phyloP scores from a whole-genome alignment of 2,329 filamentous ascomycete species.

The Botrytis porri region DNA sequence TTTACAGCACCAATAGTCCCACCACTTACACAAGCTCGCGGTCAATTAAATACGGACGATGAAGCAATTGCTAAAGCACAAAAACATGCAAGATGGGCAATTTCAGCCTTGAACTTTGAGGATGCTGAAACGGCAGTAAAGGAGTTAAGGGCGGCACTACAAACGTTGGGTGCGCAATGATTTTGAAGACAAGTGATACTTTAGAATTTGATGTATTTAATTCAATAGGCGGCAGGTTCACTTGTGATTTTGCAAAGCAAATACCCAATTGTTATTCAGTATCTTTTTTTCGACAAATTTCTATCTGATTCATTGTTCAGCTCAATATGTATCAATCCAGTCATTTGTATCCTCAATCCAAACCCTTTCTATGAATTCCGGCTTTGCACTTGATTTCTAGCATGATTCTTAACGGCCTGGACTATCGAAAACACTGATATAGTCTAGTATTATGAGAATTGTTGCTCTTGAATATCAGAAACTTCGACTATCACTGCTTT shows the following conservation, averaged over 20 bases:
- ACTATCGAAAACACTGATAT: neutral
- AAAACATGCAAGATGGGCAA: slow-evolving; percentile 96
- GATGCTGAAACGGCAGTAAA: slow-evolving; percentile 87
- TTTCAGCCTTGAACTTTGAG: slow-evolving; percentile 94
- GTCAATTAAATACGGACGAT: slow-evolving; percentile 60
- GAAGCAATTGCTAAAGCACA: slow-evolving; percentile 73
- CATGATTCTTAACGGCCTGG: neutral
- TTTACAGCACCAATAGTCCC: slow-evolving; percentile 23
- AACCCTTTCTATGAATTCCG: neutral
- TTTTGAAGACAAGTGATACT: neutral
- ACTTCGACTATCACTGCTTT: neutral
- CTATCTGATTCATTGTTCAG: neutral
- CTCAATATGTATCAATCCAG: neutral
- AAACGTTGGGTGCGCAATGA: slow-evolving; percentile 36
- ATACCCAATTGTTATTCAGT: slow-evolving; percentile 1
- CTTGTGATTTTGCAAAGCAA: neutral
- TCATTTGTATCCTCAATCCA: neutral
- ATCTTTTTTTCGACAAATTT: neutral
- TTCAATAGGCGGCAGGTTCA: neutral
- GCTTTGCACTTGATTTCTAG: neutral
- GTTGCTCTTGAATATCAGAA: neutral
- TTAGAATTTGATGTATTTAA: neutral
- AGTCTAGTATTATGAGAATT: neutral
- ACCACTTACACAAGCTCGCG: slow-evolving; percentile 24
- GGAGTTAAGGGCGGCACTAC: slow-evolving; percentile 74